Conservation (phyloP, 768 basidiomycete species). For the Coprinopsis sp. region DNA sequence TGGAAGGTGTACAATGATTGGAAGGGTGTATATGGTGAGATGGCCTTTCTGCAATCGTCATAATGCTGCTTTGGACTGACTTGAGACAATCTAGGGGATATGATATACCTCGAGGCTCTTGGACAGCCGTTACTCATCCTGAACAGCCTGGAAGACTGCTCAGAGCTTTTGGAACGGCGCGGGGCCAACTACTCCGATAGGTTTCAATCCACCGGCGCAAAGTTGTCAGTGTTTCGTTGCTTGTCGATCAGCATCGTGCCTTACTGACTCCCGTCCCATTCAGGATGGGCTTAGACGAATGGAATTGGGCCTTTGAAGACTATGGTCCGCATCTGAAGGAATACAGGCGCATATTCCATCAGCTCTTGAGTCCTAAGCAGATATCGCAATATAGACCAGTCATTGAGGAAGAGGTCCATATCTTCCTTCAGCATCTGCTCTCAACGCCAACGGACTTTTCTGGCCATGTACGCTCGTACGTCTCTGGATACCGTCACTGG, state of each 20-base stretch:
- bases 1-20: too few species aligned
- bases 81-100: slow-evolving; percentile 9
- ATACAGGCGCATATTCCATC: slow-evolving; percentile 20
- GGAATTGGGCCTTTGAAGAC: not conserved
- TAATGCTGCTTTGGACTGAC: too few species aligned
- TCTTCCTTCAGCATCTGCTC: slow-evolving; percentile 18
- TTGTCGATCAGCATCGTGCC: not conserved
- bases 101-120: slow-evolving; percentile 12
- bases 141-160: not conserved
- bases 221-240: not conserved
- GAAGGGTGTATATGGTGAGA: too few species aligned
- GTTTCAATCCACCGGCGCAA: not conserved
- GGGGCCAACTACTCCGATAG: slow-evolving; percentile 8
- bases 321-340: slow-evolving; percentile 23
- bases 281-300: not conserved
- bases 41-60: too few species aligned
- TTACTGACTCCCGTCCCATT: too few species aligned
- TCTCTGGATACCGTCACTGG: too few species aligned
- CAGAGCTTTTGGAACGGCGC: slow-evolving; percentile 5
- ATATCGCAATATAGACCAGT: slow-evolving; percentile 18
- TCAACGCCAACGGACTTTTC: slow-evolving; percentile 18
- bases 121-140: slow-evolving; percentile 11
- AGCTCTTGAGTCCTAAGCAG: slow-evolving; percentile 19
- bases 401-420: slow-evolving; percentile 19
- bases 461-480: too few species aligned